Evolutionary conservation across 768 basidiomycete genomes (phyloP).

Genomic region (Boletellus ananiceps): DNA sequence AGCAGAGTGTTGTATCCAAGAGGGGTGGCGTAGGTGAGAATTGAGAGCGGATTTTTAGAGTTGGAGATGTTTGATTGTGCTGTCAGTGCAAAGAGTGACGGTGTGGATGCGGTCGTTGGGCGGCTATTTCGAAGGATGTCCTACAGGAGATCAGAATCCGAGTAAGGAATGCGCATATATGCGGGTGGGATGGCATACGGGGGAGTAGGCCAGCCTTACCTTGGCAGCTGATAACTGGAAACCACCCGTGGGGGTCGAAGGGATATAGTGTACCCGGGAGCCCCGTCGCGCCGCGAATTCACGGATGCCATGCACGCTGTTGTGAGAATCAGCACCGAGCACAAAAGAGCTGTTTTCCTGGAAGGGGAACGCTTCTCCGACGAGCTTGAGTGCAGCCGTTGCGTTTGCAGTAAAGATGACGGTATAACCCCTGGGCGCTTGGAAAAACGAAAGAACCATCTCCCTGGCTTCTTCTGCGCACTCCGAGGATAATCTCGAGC

Average conservation of each 20-base stretch:
- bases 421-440: slow-evolving; percentile 69
- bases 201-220: slow-evolving; percentile 36
- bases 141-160: slow-evolving; percentile 31
- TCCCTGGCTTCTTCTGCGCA: slow-evolving; percentile 66
- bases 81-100: slow-evolving; percentile 69
- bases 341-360: slow-evolving; percentile 52
- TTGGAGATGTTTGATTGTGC: slow-evolving; percentile 83
- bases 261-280: slow-evolving; percentile 59
- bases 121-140: slow-evolving; percentile 48
- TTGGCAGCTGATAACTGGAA: slow-evolving; percentile 54
- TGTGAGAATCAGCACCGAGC: slow-evolving; percentile 75
- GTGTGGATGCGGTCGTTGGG: slow-evolving; percentile 35
- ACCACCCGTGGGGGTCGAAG: slow-evolving; percentile 59
- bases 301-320: slow-evolving; percentile 79
- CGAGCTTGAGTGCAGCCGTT: slow-evolving; percentile 71
- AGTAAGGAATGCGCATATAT: slow-evolving; percentile 18
- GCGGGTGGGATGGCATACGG: not conserved
- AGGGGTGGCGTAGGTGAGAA: slow-evolving; percentile 58
- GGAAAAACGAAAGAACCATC: slow-evolving; percentile 73
- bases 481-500: slow-evolving; percentile 65
- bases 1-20: slow-evolving; percentile 73
- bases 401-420: slow-evolving; percentile 83
- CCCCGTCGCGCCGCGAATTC: slow-evolving; percentile 59
- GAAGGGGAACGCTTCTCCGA: slow-evolving; percentile 81
- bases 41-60: slow-evolving; percentile 61